Base-by-base conservation (phyloP, 805 yeast genomes). In the Metschnikowia lochheadii region DNA sequence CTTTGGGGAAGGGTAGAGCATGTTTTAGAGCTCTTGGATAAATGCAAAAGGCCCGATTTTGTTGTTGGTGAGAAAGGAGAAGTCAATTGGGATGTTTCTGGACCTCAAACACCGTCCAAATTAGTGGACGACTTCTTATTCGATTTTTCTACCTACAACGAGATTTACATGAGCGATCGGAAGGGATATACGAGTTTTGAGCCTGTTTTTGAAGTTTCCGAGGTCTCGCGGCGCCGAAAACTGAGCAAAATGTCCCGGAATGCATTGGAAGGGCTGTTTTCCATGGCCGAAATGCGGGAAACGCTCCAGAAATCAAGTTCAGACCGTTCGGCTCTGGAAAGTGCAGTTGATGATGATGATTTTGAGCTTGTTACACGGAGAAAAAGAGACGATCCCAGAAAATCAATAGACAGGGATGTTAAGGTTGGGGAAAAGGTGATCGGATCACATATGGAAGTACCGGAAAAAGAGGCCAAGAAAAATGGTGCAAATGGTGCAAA, bases 151-250 rank as follows among this genome's bases (percentile, higher is more conserved):
- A 49, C 14, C 2, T 70, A 58, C 52, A 70, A 72, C 46, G 69
- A 66, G 38, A 48, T 52, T 2, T 72, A 68, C 44, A 66, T 73
- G 63, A 65, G 68, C 48, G 70, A 71, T 48, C 50, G 60, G 13
- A 65, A 63, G 45, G 76, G 76, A 0, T 67, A 49, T 43, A 23
- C 47, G 42, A 59, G 65, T 5, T 73, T 73, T 54, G 69, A 63
- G 32, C 76, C 76, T 2, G 55, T 70, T 26, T 49, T 72, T 31
- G 78, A 73, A 53, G 52, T 63, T 15, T 31, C 26, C 7, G 36
- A 41, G 14, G 43, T 4, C 5, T 32, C 45, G 5, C 31, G 54
- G 39, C 60, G 57, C 49, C 58, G 56, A 48, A 63, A 68, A 44
- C 55, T 54, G 56, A 50, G 50, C 3, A 63, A 64, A 42, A 63